Evolutionary conservation across 805 yeast species (phyloP).

Genomic region (Cyberlindnera bimundalis): DNA sequence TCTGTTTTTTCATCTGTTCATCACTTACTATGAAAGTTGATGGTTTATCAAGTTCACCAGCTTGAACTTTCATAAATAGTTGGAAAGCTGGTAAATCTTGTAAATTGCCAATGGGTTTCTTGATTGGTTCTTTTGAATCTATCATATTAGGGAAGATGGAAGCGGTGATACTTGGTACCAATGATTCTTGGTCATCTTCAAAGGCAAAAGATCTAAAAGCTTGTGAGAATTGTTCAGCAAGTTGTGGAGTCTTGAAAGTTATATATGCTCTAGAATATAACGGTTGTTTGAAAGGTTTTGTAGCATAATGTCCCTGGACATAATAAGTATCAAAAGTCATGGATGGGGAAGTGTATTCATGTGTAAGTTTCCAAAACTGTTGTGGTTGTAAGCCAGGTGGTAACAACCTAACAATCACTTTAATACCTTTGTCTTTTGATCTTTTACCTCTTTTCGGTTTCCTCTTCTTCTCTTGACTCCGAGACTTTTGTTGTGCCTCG

Average conservation of each 20-base stretch:
- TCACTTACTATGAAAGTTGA: slow-evolving; percentile 9
- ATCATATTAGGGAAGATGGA: slow-evolving; percentile 34
- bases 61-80: slow-evolving; percentile 21
- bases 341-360: slow-evolving; percentile 14
- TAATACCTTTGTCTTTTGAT: slow-evolving; percentile 10
- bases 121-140: slow-evolving; percentile 9
- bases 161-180: slow-evolving; percentile 35
- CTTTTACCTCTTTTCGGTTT: slow-evolving; percentile 1
- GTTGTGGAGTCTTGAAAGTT: slow-evolving; percentile 29
- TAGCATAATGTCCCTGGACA: slow-evolving; percentile 38
- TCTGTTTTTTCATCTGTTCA: slow-evolving; percentile 5
- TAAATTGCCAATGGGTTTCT: slow-evolving; percentile 10
- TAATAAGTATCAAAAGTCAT: slow-evolving; percentile 31
- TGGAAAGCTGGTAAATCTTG: slow-evolving; percentile 21
- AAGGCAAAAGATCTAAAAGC: slow-evolving; percentile 20
- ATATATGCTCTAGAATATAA: slow-evolving; percentile 41
- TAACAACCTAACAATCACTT: slow-evolving; percentile 37
- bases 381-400: slow-evolving; percentile 38
- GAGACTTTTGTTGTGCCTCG: slow-evolving; percentile 8
- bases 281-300: slow-evolving; percentile 37
- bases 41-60: slow-evolving; percentile 23
- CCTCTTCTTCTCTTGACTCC: background rate
- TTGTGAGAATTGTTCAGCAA: slow-evolving; percentile 30
- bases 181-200: slow-evolving; percentile 27
- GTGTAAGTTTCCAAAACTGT: slow-evolving; percentile 28